phyloP scores from a whole-genome alignment of 768 basidiomycete genomes.

The Sarcodon sp. region DNA sequence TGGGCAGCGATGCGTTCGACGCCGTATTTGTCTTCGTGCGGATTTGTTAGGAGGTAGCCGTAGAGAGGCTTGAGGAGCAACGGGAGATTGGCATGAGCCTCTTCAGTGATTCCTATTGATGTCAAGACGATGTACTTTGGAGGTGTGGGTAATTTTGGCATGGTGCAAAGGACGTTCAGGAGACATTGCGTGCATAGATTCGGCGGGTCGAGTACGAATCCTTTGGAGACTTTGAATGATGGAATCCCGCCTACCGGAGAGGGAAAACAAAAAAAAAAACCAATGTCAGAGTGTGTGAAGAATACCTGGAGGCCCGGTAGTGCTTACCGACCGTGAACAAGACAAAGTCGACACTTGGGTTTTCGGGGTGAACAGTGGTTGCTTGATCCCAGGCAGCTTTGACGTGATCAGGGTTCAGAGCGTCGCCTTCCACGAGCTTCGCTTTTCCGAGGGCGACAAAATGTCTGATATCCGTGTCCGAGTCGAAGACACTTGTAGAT shows the following conservation, averaged over 20 bases:
- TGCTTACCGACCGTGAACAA: slow-evolving; percentile 50
- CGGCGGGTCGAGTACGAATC: slow-evolving; percentile 31
- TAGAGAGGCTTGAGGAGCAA: slow-evolving; percentile 36
- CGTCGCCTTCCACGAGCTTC: slow-evolving; percentile 47
- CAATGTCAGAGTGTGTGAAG: not conserved
- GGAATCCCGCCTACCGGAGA: slow-evolving; percentile 29
- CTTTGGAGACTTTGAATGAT: slow-evolving; percentile 31
- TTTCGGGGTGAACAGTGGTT: slow-evolving; percentile 11
- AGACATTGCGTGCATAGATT: slow-evolving; percentile 49
- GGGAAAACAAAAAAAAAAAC: not conserved
- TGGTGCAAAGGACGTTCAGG: slow-evolving; percentile 40
- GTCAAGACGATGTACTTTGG: slow-evolving; percentile 44
- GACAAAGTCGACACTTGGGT: slow-evolving; percentile 33
- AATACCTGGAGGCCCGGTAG: not conserved
- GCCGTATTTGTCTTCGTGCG: slow-evolving; percentile 52
- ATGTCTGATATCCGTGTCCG: slow-evolving; percentile 36
- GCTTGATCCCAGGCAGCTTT: slow-evolving; percentile 36
- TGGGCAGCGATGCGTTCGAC: slow-evolving; percentile 38
- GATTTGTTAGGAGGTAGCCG: slow-evolving; percentile 23
- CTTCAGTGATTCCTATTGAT: slow-evolving; percentile 34
- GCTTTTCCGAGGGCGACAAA: slow-evolving; percentile 39
- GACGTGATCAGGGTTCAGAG: slow-evolving; percentile 37
- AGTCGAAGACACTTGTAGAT: slow-evolving; percentile 35
- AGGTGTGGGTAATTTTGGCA: slow-evolving; percentile 26
- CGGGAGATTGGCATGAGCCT: slow-evolving; percentile 33